Conservation (phyloP, 2,329 filamentous ascomycete genomes). For the Phaeosphaeriaceae sp. region DNA sequence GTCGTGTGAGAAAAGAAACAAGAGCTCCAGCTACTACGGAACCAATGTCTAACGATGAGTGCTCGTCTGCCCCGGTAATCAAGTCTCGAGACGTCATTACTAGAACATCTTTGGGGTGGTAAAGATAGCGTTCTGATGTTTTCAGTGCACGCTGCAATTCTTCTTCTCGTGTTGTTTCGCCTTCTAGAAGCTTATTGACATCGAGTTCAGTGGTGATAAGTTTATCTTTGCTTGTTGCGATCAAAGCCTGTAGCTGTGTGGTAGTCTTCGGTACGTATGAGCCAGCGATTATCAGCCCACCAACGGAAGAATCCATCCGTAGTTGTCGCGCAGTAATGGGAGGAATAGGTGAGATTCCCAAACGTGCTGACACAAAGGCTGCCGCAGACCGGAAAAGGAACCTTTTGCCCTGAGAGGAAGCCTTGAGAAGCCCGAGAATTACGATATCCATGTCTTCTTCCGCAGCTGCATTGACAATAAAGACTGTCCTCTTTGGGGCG, state of each 20-base stretch:
- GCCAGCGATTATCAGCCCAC: slow-evolving; percentile 62
- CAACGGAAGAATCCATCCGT: slow-evolving; percentile 45
- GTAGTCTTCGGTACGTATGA: slow-evolving; percentile 67
- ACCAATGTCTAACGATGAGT: slow-evolving; percentile 62
- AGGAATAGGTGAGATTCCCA: slow-evolving; percentile 60
- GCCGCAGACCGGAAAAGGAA: slow-evolving; percentile 57
- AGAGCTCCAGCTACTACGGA: slow-evolving; percentile 58
- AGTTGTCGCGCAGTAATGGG: slow-evolving; percentile 58
- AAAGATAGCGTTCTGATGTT: slow-evolving; percentile 39
- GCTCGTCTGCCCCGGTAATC: slow-evolving; percentile 57
- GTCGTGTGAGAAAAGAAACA: slow-evolving; percentile 56
- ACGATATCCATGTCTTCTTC: slow-evolving; percentile 64
- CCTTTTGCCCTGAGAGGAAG: slow-evolving; percentile 48
- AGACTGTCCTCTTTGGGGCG: slow-evolving; percentile 49
- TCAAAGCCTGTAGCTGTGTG: slow-evolving; percentile 57
- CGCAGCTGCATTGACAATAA: slow-evolving; percentile 61
- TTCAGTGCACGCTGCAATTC: slow-evolving; percentile 48
- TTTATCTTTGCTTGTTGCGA: slow-evolving; percentile 46
- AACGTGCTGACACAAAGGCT: slow-evolving; percentile 57
- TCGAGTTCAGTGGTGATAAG: slow-evolving; percentile 57
- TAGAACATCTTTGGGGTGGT: slow-evolving; percentile 59
- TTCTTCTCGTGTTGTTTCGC: slow-evolving; percentile 41
- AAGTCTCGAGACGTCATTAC: slow-evolving; percentile 66
- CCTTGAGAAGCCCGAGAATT: slow-evolving; percentile 56
- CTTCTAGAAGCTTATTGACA: slow-evolving; percentile 56